Evolutionary conservation across 441 rosid species (phyloP).

Genomic region (Capsella rubella): DNA sequence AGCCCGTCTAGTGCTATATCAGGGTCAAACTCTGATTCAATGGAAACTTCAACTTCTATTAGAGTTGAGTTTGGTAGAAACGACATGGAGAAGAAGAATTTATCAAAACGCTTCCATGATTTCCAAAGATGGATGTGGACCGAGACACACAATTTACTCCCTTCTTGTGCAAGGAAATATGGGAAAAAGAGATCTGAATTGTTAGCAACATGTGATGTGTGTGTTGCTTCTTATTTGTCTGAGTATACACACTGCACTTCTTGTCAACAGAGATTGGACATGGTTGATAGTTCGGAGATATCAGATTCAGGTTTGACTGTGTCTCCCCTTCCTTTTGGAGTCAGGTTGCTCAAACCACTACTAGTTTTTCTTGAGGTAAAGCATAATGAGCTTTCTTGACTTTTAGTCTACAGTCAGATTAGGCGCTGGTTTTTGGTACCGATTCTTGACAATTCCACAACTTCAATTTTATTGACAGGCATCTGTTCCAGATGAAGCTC

Average conservation of each 20-base stretch:
- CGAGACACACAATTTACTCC: conserved; percentile 62
- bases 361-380: conserved; percentile 74
- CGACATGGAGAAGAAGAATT: conserved; percentile 62
- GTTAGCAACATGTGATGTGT: conserved; percentile 70
- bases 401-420: conserved; percentile 8
- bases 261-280: conserved; percentile 66
- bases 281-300: conserved; percentile 52
- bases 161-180: conserved; percentile 64
- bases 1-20: conserved; percentile 74
- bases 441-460: conserved; percentile 24
- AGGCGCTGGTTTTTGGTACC: not conserved
- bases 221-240: conserved; percentile 59
- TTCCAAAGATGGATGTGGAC: conserved; percentile 92
- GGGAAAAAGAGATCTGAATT: conserved; percentile 70
- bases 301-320: conserved; percentile 37
- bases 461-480: conserved; percentile 57
- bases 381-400: conserved; percentile 1
- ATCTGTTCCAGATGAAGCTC: conserved; percentile 81
- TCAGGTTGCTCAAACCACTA: conserved; percentile 73
- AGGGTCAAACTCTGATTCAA: conserved; percentile 56
- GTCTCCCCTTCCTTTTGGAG: conserved; percentile 75
- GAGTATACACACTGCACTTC: conserved; percentile 65
- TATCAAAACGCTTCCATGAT: conserved; percentile 76
- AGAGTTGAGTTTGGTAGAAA: conserved; percentile 84
- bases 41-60: conserved; percentile 65